phyloP scores from a whole-genome alignment of 176 grass and related monocot species.

The Eleusine indica region DNA sequence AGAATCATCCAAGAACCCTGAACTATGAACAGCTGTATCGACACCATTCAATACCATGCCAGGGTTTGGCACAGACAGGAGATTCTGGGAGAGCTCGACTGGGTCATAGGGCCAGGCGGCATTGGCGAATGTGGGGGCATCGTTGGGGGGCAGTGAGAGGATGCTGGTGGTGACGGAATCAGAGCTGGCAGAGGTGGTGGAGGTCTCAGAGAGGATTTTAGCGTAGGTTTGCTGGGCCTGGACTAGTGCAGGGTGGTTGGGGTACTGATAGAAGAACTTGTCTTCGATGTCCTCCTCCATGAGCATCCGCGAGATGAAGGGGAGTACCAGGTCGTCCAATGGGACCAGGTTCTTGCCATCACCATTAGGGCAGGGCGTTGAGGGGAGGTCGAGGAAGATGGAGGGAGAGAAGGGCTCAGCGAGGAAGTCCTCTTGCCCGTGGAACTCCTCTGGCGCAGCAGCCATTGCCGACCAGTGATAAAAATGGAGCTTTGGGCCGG shows the following conservation, averaged over 20 bases:
- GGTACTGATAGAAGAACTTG: slow-evolving; percentile 68
- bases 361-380: slow-evolving; percentile 13
- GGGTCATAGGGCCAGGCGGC: no score
- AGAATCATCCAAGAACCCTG: no score
- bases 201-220: slow-evolving; percentile 51
- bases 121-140: no score
- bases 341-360: slow-evolving; percentile 16
- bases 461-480: slow-evolving; percentile 7
- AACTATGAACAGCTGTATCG: no score
- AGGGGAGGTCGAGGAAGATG: slow-evolving; percentile 40
- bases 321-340: slow-evolving; percentile 55
- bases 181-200: background rate
- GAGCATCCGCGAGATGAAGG: slow-evolving; percentile 67
- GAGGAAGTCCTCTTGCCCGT: background rate
- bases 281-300: slow-evolving; percentile 77
- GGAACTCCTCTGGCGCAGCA: background rate
- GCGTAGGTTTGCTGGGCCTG: slow-evolving; percentile 63
- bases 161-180: background rate
- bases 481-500: background rate
- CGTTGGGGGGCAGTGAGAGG: no score
- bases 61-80: no score
- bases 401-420: slow-evolving; percentile 37
- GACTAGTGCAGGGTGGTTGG: slow-evolving; percentile 51
- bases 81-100: no score
- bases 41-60: no score